Conservation (phyloP, 1,139 yeast genomes). For the Yamadazyma sp. region DNA sequence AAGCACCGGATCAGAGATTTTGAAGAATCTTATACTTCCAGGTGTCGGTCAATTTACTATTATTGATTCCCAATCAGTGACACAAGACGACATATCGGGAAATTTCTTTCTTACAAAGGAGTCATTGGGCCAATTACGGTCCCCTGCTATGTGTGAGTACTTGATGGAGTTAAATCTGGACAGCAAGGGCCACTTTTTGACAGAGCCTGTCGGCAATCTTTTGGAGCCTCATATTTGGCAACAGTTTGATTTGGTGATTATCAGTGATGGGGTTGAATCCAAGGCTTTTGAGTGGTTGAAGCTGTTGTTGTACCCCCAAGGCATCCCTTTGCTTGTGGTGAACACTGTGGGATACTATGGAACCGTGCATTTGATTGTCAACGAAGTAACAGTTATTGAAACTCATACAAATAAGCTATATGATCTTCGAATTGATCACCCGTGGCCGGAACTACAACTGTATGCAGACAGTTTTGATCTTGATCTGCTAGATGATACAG, state of each 20-base stretch:
- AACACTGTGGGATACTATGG: constrained; percentile 70
- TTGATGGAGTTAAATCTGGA: constrained; percentile 63
- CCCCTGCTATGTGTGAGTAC: constrained; percentile 36
- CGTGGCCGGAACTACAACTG: constrained; percentile 71
- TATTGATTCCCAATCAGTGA: constrained; percentile 47
- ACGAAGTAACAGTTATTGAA: constrained; percentile 65
- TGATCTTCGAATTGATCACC: constrained; percentile 68
- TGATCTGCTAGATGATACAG: constrained; percentile 44
- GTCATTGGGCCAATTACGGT: constrained; percentile 45
- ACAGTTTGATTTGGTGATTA: constrained; percentile 53
- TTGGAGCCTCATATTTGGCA: constrained; percentile 39
- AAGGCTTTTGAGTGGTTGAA: constrained; percentile 25
- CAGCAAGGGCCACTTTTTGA: constrained; percentile 41
- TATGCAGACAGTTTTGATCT: constrained; percentile 55
- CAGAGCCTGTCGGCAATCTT: constrained; percentile 17
- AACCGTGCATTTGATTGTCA: constrained; percentile 49
- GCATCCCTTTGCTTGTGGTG: constrained; percentile 55
- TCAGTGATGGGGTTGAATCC: constrained; percentile 32
- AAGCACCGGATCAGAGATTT: constrained; percentile 62
- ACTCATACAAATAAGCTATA: constrained; percentile 67
- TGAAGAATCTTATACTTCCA: constrained; percentile 79
- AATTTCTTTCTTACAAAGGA: constrained; percentile 61
- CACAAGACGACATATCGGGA: constrained; percentile 45
- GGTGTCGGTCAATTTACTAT: constrained; percentile 74
- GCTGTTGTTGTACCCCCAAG: constrained; percentile 38